phyloP scores from a whole-genome alignment of 2,329 filamentous ascomycete species.

The Mycosphaerella sp. region DNA sequence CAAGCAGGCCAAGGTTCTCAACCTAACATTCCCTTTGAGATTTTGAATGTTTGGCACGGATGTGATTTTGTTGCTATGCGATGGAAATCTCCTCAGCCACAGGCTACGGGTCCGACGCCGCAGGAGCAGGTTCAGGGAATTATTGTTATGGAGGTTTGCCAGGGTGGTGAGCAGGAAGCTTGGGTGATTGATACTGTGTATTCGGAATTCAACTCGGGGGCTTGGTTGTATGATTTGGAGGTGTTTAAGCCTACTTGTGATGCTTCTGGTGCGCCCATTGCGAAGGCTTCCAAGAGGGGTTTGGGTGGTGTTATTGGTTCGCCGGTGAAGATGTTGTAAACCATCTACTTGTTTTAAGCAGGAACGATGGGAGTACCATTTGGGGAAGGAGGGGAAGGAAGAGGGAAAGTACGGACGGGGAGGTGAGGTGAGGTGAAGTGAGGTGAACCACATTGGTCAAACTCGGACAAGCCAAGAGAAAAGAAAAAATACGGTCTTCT shows the following conservation, averaged over 20 bases:
- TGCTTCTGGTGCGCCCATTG: neutral
- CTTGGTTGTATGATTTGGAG: constrained; percentile 27
- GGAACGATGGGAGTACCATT: too few relatives aligned
- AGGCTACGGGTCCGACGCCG: constrained; percentile 13
- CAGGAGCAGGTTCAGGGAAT: constrained; percentile 26
- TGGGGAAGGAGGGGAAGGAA: too few relatives aligned
- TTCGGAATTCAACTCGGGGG: constrained; percentile 30
- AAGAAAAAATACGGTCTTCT: too few relatives aligned
- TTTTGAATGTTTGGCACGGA: constrained; percentile 31
- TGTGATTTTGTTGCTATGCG: constrained; percentile 30
- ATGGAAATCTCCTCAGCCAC: constrained; percentile 23
- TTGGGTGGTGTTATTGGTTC: neutral
- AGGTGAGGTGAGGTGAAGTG: too few relatives aligned
- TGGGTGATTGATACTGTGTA: constrained; percentile 30
- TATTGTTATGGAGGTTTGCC: constrained; percentile 25
- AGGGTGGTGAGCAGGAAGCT: constrained; percentile 17
- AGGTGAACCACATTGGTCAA: too few relatives aligned
- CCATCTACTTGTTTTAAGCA: too few relatives aligned
- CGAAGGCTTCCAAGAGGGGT: constrained; percentile 4
- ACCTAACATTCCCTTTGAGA: constrained; percentile 30
- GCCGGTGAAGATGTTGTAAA: neutral
- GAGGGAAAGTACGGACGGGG: too few relatives aligned
- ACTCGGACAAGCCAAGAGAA: too few relatives aligned
- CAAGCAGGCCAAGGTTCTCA: constrained; percentile 28
- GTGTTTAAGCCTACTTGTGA: constrained; percentile 21